Evolutionary conservation across 192 early-diverging fungal species (phyloP).

Genomic region (Podila horticola): DNA sequence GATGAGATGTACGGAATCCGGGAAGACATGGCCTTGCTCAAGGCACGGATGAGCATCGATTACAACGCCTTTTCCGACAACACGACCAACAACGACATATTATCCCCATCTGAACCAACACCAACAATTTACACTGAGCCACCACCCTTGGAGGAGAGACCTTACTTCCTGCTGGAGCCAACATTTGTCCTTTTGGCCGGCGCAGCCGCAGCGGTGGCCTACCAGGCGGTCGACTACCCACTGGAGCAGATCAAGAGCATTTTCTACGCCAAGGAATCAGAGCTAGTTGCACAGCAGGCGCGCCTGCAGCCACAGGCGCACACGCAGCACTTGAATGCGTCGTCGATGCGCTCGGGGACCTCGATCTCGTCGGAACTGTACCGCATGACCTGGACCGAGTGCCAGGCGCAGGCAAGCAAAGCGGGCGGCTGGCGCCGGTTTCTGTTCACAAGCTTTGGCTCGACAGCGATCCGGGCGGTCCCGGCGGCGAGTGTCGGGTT

Average conservation of each 20-base stretch:
- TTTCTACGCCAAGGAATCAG: slow-evolving; percentile 72
- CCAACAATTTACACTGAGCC: slow-evolving; percentile 43
- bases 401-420: slow-evolving; percentile 52
- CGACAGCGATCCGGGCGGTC: slow-evolving; percentile 58
- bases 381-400: slow-evolving; percentile 62
- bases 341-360: slow-evolving; percentile 33
- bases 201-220: slow-evolving; percentile 69
- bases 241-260: slow-evolving; percentile 73
- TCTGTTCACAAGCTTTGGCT: slow-evolving; percentile 62
- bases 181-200: slow-evolving; percentile 68
- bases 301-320: slow-evolving; percentile 26
- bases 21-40: slow-evolving; percentile 42
- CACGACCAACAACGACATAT: not conserved
- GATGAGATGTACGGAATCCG: slow-evolving; percentile 59
- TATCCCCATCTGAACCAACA: slow-evolving; percentile 4
- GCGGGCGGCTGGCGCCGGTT: slow-evolving; percentile 57
- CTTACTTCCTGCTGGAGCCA: slow-evolving; percentile 60
- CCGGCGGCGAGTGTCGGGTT: slow-evolving; percentile 73
- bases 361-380: slow-evolving; percentile 56
- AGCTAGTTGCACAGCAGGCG: slow-evolving; percentile 54
- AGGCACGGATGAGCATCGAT: slow-evolving; percentile 5
- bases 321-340: slow-evolving; percentile 49
- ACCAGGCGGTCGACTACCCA: slow-evolving; percentile 79
- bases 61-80: not conserved
- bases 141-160: slow-evolving; percentile 30